Conservation (phyloP, 2,329 filamentous ascomycete species). For the Parastagonospora nodorum region DNA sequence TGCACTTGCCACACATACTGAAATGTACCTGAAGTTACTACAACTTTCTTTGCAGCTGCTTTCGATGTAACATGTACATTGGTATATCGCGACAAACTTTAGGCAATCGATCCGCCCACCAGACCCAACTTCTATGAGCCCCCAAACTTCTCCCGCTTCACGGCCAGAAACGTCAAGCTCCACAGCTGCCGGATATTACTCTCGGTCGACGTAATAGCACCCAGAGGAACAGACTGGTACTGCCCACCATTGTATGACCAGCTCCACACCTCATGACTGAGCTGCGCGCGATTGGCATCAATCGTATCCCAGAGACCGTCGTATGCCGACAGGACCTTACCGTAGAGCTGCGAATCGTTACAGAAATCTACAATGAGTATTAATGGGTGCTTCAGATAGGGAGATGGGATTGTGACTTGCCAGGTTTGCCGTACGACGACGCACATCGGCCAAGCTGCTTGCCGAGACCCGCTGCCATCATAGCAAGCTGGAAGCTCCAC, state of each 20-base stretch:
- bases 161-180: constrained; percentile 64
- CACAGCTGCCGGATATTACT: constrained; percentile 63
- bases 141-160: constrained; percentile 48
- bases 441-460: constrained; percentile 61
- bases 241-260: constrained; percentile 59
- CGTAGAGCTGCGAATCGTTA: constrained; percentile 48
- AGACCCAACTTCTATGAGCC: not conserved
- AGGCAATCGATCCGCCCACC: not conserved
- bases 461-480: constrained; percentile 67
- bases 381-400: not conserved
- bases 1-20: too few relatives aligned
- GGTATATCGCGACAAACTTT: too few relatives aligned
- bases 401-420: not conserved
- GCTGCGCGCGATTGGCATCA: constrained; percentile 57
- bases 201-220: constrained; percentile 57
- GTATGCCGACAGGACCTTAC: constrained; percentile 58
- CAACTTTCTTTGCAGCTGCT: too few relatives aligned
- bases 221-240: constrained; percentile 58
- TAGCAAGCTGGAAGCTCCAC: constrained; percentile 68
- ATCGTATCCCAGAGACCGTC: constrained; percentile 66
- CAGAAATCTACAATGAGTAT: constrained; percentile 56
- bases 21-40: too few relatives aligned
- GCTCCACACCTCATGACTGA: constrained; percentile 67
- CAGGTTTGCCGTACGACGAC: constrained; percentile 12
- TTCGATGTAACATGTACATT: too few relatives aligned